Conservation (phyloP, 2,329 filamentous ascomycete genomes). For the Aspergillus vadensis region DNA sequence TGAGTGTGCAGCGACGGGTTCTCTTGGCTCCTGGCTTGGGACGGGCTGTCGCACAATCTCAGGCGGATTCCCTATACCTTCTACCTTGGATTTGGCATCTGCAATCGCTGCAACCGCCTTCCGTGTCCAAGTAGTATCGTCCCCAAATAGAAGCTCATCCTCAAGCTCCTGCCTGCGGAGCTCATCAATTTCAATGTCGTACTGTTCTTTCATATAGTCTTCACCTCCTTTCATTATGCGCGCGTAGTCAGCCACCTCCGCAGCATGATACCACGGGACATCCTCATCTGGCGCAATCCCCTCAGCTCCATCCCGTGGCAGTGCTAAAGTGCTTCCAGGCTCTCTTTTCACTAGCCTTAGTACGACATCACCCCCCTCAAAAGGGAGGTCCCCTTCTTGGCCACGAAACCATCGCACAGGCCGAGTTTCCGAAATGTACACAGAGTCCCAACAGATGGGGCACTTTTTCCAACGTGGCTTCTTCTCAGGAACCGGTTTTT, state of each 20-base stretch:
- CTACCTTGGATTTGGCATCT: constrained; percentile 73
- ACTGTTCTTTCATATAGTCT: constrained; percentile 82
- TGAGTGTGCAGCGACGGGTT: constrained; percentile 54
- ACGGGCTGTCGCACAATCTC: constrained; percentile 53
- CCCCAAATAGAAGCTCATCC: constrained; percentile 87
- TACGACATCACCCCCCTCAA: constrained; percentile 85
- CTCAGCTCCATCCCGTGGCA: constrained; percentile 80
- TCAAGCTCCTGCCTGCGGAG: constrained; percentile 77
- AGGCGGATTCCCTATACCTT: constrained; percentile 67
- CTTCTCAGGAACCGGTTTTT: constrained; percentile 64
- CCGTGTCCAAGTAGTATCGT: constrained; percentile 89
- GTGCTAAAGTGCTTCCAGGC: constrained; percentile 77
- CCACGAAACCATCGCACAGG: constrained; percentile 90
- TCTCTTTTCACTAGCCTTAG: constrained; percentile 81
- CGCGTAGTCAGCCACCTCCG: constrained; percentile 91
- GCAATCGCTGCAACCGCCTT: constrained; percentile 76
- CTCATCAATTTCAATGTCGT: constrained; percentile 74
- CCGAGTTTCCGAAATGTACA: constrained; percentile 88
- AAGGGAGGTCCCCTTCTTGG: constrained; percentile 78
- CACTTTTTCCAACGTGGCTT: constrained; percentile 88
- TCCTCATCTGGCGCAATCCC: constrained; percentile 69
- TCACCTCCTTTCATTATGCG: constrained; percentile 92
- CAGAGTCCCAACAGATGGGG: constrained; percentile 88
- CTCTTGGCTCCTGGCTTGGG: constrained; percentile 50
- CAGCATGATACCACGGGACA: constrained; percentile 92